Conservation (phyloP, 225 moss, liverwort and hornwort species). For the Takakia lepidozioides region DNA sequence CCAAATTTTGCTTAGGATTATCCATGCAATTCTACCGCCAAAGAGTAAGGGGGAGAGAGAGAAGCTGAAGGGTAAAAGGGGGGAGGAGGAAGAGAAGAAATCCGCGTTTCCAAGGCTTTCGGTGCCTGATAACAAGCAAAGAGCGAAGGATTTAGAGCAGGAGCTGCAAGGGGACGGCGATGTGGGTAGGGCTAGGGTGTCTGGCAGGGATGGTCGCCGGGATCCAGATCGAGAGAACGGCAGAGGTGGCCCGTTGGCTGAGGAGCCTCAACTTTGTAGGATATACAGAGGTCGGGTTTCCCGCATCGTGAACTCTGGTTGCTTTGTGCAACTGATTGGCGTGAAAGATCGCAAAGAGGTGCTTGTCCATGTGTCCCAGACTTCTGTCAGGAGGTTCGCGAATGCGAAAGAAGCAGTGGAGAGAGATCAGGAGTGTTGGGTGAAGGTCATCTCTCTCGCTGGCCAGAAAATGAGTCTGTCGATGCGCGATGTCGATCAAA, state of each 20-base stretch:
- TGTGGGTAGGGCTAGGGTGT: constrained; percentile 31
- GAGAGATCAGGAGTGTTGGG: constrained; percentile 94
- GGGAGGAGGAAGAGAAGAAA: constrained; percentile 44
- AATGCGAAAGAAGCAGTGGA: constrained; percentile 96
- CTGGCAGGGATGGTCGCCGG: constrained; percentile 21
- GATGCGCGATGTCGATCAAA: constrained; percentile 95
- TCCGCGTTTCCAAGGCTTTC: constrained; percentile 65
- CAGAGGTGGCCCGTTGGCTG: constrained; percentile 19
- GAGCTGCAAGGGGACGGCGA: constrained; percentile 49
- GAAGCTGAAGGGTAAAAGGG: constrained; percentile 34
- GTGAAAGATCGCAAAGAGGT: constrained; percentile 86
- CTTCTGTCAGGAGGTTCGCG: constrained; percentile 73
- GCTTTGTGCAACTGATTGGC: constrained; percentile 80
- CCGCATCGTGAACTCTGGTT: constrained; percentile 93
- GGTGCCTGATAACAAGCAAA: constrained; percentile 76
- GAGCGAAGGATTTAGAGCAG: constrained; percentile 75
- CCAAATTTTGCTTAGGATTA: constrained; percentile 74
- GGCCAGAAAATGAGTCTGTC: constrained; percentile 88
- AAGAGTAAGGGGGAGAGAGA: constrained; percentile 37
- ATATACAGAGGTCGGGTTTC: constrained; percentile 81
- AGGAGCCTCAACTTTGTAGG: constrained; percentile 77
- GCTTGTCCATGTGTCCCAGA: constrained; percentile 78
- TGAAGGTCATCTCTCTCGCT: constrained; percentile 79
- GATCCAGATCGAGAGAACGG: constrained; percentile 13
- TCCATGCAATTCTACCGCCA: constrained; percentile 82